Conservation (phyloP, 2,329 filamentous ascomycete genomes). For the Sclerotinia spermophila region DNA sequence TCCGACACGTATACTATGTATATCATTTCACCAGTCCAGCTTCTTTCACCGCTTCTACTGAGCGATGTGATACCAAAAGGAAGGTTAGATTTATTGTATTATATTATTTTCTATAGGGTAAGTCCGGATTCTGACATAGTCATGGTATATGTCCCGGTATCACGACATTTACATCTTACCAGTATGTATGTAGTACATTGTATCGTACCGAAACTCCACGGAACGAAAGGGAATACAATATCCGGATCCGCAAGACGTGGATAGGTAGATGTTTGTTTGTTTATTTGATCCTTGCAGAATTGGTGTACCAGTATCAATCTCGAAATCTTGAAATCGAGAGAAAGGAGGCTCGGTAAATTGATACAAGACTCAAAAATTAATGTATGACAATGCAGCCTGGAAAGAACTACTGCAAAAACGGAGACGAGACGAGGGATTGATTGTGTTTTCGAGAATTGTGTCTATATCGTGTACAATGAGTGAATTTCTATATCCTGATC, state of each 20-base stretch:
- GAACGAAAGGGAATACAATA: neutral
- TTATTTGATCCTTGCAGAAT: neutral
- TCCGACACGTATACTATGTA: neutral
- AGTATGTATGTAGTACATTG: neutral
- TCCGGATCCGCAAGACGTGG: neutral
- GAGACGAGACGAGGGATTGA: neutral
- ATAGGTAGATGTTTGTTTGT: neutral
- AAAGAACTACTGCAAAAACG: neutral
- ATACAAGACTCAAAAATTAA: neutral
- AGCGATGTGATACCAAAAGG: neutral
- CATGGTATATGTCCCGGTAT: neutral
- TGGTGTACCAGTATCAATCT: neutral
- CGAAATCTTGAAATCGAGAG: neutral
- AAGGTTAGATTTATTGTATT: neutral
- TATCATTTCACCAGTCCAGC: neutral
- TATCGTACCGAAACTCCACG: neutral
- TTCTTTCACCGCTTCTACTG: neutral
- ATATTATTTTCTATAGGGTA: neutral
- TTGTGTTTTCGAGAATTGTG: too few relatives aligned
- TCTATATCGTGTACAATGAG: too few relatives aligned
- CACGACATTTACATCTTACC: neutral
- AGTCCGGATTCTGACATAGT: neutral
- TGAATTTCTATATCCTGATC: neutral
- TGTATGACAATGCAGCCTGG: neutral
- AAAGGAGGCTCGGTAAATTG: neutral